These are phyloP conservation scores for Eimeria falciformis DNA, from an alignment of 169 alveolate genomes.

Conservation along the genomic window DNA sequence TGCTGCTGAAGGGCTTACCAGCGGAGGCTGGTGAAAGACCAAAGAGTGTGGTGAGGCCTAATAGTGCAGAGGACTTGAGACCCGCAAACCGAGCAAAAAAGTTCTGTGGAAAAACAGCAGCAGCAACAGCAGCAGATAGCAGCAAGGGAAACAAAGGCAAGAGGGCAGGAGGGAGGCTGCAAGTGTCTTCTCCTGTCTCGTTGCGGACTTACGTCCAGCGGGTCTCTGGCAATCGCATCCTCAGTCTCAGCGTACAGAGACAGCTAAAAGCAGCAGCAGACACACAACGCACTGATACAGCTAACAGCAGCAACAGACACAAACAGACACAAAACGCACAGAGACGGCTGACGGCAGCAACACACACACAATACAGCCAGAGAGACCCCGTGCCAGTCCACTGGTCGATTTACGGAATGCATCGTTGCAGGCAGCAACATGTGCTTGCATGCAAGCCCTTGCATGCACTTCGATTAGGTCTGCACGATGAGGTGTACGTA, in stretches of 20 bases:
- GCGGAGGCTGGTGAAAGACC: constrained; percentile 46
- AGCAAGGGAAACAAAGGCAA: background rate
- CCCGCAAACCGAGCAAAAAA: constrained; percentile 72
- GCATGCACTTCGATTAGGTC: too few relatives aligned
- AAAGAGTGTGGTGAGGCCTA: constrained; percentile 34
- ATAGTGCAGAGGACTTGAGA: constrained; percentile 66
- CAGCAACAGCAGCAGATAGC: background rate
- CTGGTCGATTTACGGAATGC: too few relatives aligned
- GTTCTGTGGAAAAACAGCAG: constrained; percentile 2
- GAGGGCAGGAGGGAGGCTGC: background rate
- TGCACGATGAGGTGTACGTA: background rate
- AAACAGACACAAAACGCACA: too few relatives aligned
- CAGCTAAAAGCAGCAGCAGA: constrained; percentile 18
- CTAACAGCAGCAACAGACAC: constrained; percentile 4
- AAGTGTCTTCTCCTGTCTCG: background rate
- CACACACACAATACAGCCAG: too few relatives aligned
- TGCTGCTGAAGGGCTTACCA: background rate
- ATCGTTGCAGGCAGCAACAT: constrained; percentile 22
- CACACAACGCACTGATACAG: too few relatives aligned
- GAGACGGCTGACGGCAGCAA: too few relatives aligned
- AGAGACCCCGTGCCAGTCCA: too few relatives aligned
- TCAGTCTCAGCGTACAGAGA: constrained; percentile 61
- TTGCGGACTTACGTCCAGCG: constrained; percentile 19
- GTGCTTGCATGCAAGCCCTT: constrained; percentile 1
- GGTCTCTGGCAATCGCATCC: constrained; percentile 56